Conservation (phyloP, 306 rosid genomes). For the Quercus cerris region DNA sequence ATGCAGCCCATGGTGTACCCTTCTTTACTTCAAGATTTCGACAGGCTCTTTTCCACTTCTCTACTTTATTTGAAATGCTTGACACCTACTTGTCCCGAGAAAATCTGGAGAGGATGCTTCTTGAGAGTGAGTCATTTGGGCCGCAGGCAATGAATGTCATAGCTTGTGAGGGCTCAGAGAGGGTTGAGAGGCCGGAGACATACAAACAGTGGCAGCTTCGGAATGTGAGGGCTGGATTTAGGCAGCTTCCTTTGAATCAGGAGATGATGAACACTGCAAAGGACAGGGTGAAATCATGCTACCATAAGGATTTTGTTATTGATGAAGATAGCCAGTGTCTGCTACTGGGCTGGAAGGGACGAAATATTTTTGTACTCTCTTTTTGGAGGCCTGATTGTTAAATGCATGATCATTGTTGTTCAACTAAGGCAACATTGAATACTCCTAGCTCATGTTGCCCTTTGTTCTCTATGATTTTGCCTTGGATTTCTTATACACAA, state of each 20-base stretch:
- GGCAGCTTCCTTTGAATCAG: constrained; percentile 31
- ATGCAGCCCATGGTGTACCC: constrained; percentile 34
- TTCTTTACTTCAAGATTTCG: constrained; percentile 35
- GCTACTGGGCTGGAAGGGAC: constrained; percentile 42
- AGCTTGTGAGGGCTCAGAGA: constrained; percentile 41
- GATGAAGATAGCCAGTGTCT: constrained; percentile 32
- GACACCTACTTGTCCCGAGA: constrained; percentile 23
- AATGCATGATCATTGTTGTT: neutral
- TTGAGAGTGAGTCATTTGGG: constrained; percentile 30
- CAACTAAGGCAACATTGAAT: neutral
- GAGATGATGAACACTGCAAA: constrained; percentile 25
- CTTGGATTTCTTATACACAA: neutral
- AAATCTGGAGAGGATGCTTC: constrained; percentile 29
- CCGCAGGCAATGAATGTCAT: constrained; percentile 38
- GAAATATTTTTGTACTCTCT: constrained; percentile 32
- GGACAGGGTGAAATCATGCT: constrained; percentile 16
- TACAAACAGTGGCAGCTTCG: constrained; percentile 40
- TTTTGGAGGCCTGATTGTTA: constrained; percentile 25
- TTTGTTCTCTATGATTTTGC: neutral
- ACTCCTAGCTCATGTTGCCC: neutral
- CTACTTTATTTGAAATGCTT: constrained; percentile 38
- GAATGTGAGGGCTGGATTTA: constrained; percentile 27
- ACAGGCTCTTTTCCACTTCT: constrained; percentile 41
- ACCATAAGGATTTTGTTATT: constrained; percentile 35
- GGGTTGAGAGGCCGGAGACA: constrained; percentile 40